phyloP scores from a whole-genome alignment of 2,329 filamentous ascomycete species.

The Penicillium sumatraense region DNA sequence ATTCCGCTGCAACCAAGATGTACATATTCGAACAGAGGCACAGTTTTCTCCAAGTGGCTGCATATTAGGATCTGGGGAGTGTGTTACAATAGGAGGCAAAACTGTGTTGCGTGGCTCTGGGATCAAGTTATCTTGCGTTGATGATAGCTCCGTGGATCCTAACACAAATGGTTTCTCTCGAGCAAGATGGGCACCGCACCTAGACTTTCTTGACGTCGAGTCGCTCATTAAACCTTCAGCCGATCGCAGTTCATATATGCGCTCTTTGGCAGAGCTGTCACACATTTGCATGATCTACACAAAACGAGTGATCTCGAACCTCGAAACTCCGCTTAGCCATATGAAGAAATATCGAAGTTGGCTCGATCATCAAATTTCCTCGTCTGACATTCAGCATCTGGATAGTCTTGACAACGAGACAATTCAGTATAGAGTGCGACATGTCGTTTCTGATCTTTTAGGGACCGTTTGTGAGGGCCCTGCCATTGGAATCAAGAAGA shows the following conservation, averaged over 20 bases:
- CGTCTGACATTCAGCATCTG: background rate
- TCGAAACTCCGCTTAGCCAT: constrained; percentile 9
- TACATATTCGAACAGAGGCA: constrained; percentile 9
- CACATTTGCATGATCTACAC: constrained; percentile 20
- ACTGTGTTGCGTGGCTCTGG: constrained; percentile 10
- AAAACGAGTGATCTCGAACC: background rate
- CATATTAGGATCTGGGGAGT: constrained; percentile 9
- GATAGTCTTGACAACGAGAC: constrained; percentile 1
- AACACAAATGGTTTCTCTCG: constrained; percentile 1
- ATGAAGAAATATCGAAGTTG: constrained; percentile 18
- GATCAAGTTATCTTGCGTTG: constrained; percentile 12
- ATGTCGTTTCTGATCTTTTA: background rate
- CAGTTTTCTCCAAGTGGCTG: constrained; percentile 12
- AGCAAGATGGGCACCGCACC: constrained; percentile 18
- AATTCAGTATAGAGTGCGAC: constrained; percentile 6
- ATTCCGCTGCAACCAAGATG: background rate
- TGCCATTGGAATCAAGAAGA: constrained; percentile 6
- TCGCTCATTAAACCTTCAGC: constrained; percentile 16
- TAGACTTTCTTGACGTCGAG: constrained; percentile 17
- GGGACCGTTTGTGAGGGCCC: background rate
- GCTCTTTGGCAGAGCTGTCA: constrained; percentile 8
- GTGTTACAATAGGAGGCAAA: constrained; percentile 7
- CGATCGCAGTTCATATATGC: constrained; percentile 9
- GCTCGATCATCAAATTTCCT: constrained; percentile 9
- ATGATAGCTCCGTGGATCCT: background rate